phyloP scores from a whole-genome alignment of 805 yeast genomes.

The Candida taoyuanica region DNA sequence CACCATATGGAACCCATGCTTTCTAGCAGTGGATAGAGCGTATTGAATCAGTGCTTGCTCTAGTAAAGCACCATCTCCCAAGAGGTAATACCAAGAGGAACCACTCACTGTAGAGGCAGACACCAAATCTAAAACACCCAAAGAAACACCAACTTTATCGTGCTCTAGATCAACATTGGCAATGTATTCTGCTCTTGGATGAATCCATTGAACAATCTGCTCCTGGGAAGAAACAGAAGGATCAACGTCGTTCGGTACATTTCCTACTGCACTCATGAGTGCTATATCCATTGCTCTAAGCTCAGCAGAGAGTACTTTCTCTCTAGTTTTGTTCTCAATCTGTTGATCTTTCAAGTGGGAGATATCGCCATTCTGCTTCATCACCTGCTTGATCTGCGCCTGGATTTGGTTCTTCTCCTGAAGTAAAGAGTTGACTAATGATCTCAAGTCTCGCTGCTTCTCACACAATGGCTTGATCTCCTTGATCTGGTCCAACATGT shows the following conservation, averaged over 20 bases:
- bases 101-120: slow-evolving; percentile 77
- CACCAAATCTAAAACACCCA: slow-evolving; percentile 64
- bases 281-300: slow-evolving; percentile 31
- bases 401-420: slow-evolving; percentile 27
- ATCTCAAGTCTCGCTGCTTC: slow-evolving; percentile 17
- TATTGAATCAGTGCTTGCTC: slow-evolving; percentile 89
- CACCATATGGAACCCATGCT: slow-evolving; percentile 62
- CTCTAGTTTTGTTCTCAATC: slow-evolving; percentile 16
- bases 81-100: slow-evolving; percentile 76
- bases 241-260: slow-evolving; percentile 62
- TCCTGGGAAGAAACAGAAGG: slow-evolving; percentile 40
- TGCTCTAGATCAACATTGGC: slow-evolving; percentile 47
- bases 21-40: slow-evolving; percentile 62
- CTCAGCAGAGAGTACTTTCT: slow-evolving; percentile 17
- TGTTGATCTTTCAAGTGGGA: slow-evolving; percentile 14
- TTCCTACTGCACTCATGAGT: slow-evolving; percentile 38
- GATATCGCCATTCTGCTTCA: slow-evolving; percentile 17
- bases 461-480: slow-evolving; percentile 27
- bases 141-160: slow-evolving; percentile 59
- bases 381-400: slow-evolving; percentile 23
- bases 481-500: slow-evolving; percentile 24
- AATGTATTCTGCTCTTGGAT: slow-evolving; percentile 31
- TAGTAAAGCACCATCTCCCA: slow-evolving; percentile 79
- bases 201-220: slow-evolving; percentile 47
- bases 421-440: slow-evolving; percentile 27